Evolutionary conservation across 352 stramenopile species (phyloP).

Genomic region (Phytophthora nicotianae): DNA sequence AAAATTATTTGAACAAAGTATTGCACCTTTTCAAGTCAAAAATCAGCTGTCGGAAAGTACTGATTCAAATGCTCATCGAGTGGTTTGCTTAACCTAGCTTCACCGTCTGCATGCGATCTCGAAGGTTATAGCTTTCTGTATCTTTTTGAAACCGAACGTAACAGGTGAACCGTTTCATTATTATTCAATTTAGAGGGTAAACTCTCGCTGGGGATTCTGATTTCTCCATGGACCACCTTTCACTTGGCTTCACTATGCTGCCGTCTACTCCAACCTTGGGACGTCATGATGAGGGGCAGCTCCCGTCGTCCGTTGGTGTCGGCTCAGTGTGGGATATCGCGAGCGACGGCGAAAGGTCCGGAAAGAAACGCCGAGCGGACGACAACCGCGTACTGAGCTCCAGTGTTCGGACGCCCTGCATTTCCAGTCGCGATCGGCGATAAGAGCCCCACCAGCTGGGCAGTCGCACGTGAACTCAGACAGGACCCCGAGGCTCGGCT

Average conservation of each 20-base stretch:
- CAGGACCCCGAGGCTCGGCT: conserved; percentile 17
- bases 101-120: not conserved
- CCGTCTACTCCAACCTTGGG: not conserved
- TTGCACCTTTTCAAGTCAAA: conserved; percentile 3
- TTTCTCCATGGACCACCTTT: conserved; percentile 11
- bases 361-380: conserved; percentile 33
- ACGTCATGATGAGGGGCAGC: not conserved
- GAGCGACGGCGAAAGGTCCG: conserved; percentile 30
- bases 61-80: not conserved
- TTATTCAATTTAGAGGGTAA: conserved; percentile 1
- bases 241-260: conserved; percentile 22
- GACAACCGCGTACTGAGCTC: conserved; percentile 12
- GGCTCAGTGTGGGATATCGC: conserved; percentile 35
- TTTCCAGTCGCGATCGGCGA: conserved; percentile 38
- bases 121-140: not conserved
- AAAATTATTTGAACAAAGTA: conserved; percentile 15
- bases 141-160: not conserved
- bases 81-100: conserved; percentile 2
- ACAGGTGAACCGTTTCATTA: not conserved
- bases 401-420: not conserved
- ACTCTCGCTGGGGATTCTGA: conserved; percentile 10
- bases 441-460: conserved; percentile 36
- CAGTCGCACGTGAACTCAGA: conserved; percentile 33
- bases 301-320: conserved; percentile 18
- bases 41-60: conserved; percentile 10